Evolutionary conservation across 2,329 filamentous ascomycete species (phyloP), one percentile per base, ranked within the genome.

Genomic region (Xylariales sp.): DNA sequence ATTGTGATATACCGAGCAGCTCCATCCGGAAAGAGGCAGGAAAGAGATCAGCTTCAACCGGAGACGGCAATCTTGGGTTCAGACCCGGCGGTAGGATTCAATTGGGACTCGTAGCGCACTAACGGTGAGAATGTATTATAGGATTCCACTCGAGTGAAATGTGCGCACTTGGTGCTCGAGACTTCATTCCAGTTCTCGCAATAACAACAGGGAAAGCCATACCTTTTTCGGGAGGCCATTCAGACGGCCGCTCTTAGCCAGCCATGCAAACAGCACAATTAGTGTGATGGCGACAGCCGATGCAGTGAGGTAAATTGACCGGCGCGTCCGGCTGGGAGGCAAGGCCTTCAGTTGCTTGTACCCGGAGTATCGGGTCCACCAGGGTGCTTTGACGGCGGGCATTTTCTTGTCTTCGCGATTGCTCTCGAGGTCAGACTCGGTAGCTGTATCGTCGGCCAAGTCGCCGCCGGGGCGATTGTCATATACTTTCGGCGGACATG

Each of bases 251-350:
- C 22, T 40, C 21, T 40, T 28, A 22, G 27, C 35, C 16, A 48
- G 33, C 42, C 38, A 41, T 24, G 43, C 31, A 31, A 52, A 25
- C 4, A 51, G 12, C 10, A 32, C 25, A 12, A 48, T 35, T 27
- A 50, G 20, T 24, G 43, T 42, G 25, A 48, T 28, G 41, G 22
- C 45, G 34, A 28, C 45, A 15, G 49, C 25, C 18, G 31, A 20
- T 12, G 31, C 28, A 32, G 32, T 37, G 35, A 51, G 37, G 34
- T 50, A 35, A 32, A 47, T 31, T 12, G 16, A 14, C 12, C 48
- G 46, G 5, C 43, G 44, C 8, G 38, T 15, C 24, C 42, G 31
- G 31, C 40, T 42, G 7, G 22, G 29, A 10, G 35, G 37, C n/a
- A 38, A 15, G 12, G 10, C n/a, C 20, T 27, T 38, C 15, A 46